A percentile compares a stretch with the other conserved stretches of the same genome.
Conservation (phyloP, 2,329 filamentous ascomycete species). For the Colletotrichum horii region DNA sequence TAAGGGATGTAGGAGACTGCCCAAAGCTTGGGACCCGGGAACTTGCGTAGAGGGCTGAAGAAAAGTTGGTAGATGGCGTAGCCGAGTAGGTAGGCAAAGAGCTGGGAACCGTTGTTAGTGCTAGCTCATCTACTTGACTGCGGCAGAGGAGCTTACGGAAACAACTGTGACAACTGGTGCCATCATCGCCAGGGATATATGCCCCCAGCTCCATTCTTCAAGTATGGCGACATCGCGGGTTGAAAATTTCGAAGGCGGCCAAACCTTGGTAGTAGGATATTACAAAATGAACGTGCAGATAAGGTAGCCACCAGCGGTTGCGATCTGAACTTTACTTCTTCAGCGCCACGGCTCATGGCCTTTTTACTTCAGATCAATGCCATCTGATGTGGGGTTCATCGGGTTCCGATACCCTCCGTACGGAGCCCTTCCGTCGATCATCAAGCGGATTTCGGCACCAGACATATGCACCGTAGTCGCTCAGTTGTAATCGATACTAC, state of each 20-base stretch:
- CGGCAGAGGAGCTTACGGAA: neutral
- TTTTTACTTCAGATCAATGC: neutral
- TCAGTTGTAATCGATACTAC: neutral
- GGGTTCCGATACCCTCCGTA: neutral
- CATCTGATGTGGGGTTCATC: neutral
- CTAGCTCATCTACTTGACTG: neutral
- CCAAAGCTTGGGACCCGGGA: constrained; percentile 19
- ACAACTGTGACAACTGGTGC: neutral
- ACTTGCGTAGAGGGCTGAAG: constrained; percentile 1
- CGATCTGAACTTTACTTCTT: neutral
- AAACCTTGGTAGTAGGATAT: neutral
- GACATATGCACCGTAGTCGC: neutral
- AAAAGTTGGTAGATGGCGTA: neutral
- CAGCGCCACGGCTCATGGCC: neutral
- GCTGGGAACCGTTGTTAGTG: neutral
- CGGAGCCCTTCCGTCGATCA: neutral
- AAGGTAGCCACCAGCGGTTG: neutral
- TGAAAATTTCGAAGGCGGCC: neutral
- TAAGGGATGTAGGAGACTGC: neutral
- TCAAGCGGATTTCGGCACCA: neutral
- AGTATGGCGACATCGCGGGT: neutral
- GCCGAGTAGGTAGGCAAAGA: neutral
- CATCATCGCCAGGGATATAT: neutral
- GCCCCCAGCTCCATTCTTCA: neutral
- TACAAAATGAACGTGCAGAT: neutral